Percentiles rank a stretch among this genome's conserved stretches.
phyloP scores from a whole-genome alignment of 768 basidiomycete genomes.

The Leccinum rimulosum region DNA sequence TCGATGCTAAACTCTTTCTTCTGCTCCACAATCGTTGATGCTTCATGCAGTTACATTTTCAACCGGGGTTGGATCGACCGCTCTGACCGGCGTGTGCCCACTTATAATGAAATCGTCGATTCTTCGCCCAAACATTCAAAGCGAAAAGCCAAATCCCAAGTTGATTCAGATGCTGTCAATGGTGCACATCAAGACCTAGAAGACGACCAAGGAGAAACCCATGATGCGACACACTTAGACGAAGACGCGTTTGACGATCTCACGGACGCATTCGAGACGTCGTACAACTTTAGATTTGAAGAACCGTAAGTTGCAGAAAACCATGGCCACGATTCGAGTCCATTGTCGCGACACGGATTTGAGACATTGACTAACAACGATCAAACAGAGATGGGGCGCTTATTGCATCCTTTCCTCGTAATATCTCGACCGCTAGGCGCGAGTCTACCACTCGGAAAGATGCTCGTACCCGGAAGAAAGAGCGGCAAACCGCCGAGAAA shows the following conservation, averaged over 20 bases:
- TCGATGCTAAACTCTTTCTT: not conserved
- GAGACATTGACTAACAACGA: not conserved
- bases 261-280: conserved; percentile 89
- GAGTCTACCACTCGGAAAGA: conserved; percentile 79
- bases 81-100: conserved; percentile 69
- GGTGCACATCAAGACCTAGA: conserved; percentile 6
- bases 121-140: conserved; percentile 32
- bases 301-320: conserved; percentile 61
- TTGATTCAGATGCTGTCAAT: conserved; percentile 16
- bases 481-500: conserved; percentile 63
- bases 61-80: conserved; percentile 98
- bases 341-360: not conserved
- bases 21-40: not conserved
- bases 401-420: conserved; percentile 77
- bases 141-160: conserved; percentile 14
- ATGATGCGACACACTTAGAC: conserved; percentile 41
- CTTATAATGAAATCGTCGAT: conserved; percentile 74
- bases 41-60: conserved; percentile 75
- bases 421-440: conserved; percentile 63
- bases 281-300: conserved; percentile 97
- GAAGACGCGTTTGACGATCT: conserved; percentile 87
- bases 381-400: conserved; percentile 56
- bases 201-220: conserved; percentile 26
- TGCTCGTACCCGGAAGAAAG: conserved; percentile 73
- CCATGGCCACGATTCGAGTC: not conserved